Evolutionary conservation across 768 basidiomycete species (phyloP), one percentile per base, ranked within the genome.

Genomic region (Boletus rex-veris): DNA sequence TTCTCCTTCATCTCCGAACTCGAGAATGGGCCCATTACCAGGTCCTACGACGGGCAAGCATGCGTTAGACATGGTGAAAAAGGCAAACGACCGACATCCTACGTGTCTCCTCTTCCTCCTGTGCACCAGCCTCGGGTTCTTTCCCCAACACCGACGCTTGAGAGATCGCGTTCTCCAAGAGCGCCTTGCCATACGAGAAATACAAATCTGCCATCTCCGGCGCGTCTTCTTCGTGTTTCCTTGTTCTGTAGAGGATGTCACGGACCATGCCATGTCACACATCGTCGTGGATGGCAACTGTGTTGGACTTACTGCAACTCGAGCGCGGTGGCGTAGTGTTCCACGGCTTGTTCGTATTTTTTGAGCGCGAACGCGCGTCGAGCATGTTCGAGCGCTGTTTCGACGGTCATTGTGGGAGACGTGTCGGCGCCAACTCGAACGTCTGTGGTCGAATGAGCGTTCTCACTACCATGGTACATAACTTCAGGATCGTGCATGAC

Each of bases 91-190:
- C 28, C 7, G 5, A 2, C 26, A 8, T 9, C 64, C 26, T 48
- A 74, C 74, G 70, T 63, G 71, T 74, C 50, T 75, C 76, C 18
- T 70, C 71, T 36, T 76, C 80, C 33, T 73, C 80, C 24, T 59
- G 63, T 7, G 66, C 62, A 0, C 72, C 76, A 7, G 80, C 77
- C 42, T 86, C 84, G 1, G 79, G 74, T 37, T 92, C 91, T 65
- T 92, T 92, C 1, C 92, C 94, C 52, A 99, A 73, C n/a, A 98
- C 96, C 0, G 86, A 82, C 53, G 75, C 87, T 64, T 93, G 88
- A 5, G 83, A 72, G 54, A 98, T 90, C 6, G 94, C 96, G 64
- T 96, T 92, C 74, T 94, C 93, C 51, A 97, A 78, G 39, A 98
- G 73, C 5, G 97, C 93, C 69, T 89, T 93, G 14, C 97, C 97